These are phyloP conservation scores for Phytopythium mirpurense DNA, from an alignment of 352 stramenopile species.

Conservation along the genomic window DNA sequence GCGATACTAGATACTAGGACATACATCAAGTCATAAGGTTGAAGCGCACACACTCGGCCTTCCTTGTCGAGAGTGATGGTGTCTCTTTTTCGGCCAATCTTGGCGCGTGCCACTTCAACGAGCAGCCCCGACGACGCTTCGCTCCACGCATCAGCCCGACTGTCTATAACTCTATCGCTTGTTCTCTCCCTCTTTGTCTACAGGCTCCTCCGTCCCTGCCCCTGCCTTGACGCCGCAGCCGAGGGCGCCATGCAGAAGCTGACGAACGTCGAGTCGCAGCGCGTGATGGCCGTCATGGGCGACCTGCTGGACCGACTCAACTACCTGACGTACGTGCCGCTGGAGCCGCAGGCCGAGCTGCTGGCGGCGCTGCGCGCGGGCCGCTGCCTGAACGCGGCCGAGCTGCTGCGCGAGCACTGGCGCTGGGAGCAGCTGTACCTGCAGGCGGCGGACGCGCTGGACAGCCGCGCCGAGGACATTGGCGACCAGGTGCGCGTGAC, in stretches of 20 bases:
- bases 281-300: conserved; percentile 84
- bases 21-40: too few relatives aligned
- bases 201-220: too few relatives aligned
- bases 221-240: too few relatives aligned
- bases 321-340: conserved; percentile 80
- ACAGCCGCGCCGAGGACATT: conserved; percentile 61
- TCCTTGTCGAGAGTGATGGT: too few relatives aligned
- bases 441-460: conserved; percentile 52
- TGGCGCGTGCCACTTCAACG: too few relatives aligned
- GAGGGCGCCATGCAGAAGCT: conserved; percentile 79
- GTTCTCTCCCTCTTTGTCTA: too few relatives aligned
- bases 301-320: conserved; percentile 81
- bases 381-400: conserved; percentile 48
- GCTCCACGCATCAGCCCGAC: too few relatives aligned
- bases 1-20: too few relatives aligned
- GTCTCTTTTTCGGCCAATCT: too few relatives aligned
- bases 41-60: too few relatives aligned
- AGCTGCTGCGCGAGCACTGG: conserved; percentile 70
- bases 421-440: conserved; percentile 71
- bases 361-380: conserved; percentile 55
- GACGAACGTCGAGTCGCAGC: conserved; percentile 85
- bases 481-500: conserved; percentile 70
- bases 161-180: too few relatives aligned
- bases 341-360: conserved; percentile 49
- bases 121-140: too few relatives aligned